Percentiles rank a stretch among this genome's conserved stretches.
Evolutionary conservation across 1,139 yeast species (phyloP).

Genomic region (Arxiozyma bovina): DNA sequence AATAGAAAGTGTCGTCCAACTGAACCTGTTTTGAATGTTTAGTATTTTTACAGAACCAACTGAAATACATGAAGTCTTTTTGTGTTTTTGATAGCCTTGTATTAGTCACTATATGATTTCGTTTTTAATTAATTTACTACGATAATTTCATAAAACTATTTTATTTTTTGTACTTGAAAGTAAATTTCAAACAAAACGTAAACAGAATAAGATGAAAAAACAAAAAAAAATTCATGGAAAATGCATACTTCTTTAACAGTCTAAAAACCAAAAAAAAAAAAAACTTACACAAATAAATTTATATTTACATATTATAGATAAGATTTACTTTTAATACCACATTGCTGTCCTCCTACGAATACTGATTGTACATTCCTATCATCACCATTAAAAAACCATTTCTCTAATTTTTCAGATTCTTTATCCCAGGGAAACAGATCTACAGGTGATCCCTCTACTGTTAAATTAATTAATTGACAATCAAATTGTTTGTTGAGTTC

Average conservation of each 20-base stretch:
- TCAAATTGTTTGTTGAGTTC: slow-evolving; percentile 74
- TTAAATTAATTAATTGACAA: slow-evolving; percentile 65
- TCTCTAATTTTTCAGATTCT: slow-evolving; percentile 49
- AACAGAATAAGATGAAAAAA: too few relatives aligned
- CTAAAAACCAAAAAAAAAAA: too few relatives aligned
- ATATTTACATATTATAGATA: not conserved
- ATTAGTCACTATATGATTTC: not conserved
- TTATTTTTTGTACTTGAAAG: too few relatives aligned
- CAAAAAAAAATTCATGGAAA: too few relatives aligned
- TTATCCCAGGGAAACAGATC: slow-evolving; percentile 71
- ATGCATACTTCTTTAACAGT: too few relatives aligned
- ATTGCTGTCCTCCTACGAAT: slow-evolving; percentile 62
- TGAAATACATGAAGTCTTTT: not conserved
- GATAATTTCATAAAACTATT: too few relatives aligned
- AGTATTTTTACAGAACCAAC: not conserved
- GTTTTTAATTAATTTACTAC: too few relatives aligned
- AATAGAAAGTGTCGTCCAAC: not conserved
- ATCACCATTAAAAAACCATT: slow-evolving; percentile 94
- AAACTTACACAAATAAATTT: not conserved
- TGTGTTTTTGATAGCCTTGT: not conserved
- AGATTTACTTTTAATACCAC: not conserved
- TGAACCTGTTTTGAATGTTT: not conserved
- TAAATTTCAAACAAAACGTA: too few relatives aligned
- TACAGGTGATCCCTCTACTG: slow-evolving; percentile 43
- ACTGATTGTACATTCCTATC: slow-evolving; percentile 77